A percentile compares a stretch with the other conserved stretches of the same genome.
Conservation (phyloP, 306 rosid genomes). For the Casuarina glauca region DNA sequence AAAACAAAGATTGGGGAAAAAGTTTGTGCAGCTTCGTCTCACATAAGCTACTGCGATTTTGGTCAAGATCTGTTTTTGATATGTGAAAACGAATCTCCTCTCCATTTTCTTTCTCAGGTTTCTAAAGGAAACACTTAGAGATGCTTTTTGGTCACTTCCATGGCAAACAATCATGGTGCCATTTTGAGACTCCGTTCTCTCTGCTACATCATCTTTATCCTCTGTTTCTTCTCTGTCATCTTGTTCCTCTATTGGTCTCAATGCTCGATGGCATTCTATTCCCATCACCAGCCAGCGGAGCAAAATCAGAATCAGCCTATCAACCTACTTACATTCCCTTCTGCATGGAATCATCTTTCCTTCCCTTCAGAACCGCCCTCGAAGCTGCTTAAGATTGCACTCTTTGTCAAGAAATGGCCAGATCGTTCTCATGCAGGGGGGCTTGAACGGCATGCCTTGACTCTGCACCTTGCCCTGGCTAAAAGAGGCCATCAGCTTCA, state of each 20-base stretch:
- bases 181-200: conserved; percentile 38
- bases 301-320: conserved; percentile 34
- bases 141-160: conserved; percentile 26
- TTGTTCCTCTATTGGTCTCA: conserved; percentile 49
- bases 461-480: conserved; percentile 74
- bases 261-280: conserved; percentile 36
- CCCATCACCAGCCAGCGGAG: conserved; percentile 36
- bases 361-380: conserved; percentile 48
- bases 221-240: conserved; percentile 43
- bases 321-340: conserved; percentile 56
- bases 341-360: conserved; percentile 58
- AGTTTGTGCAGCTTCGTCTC: not conserved
- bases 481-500: conserved; percentile 75
- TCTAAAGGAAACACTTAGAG: not conserved
- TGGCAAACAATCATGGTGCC: conserved; percentile 45
- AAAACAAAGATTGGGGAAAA: not conserved
- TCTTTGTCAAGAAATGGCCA: conserved; percentile 83
- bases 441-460: conserved; percentile 74
- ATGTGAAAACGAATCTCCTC: not conserved
- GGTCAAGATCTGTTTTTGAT: not conserved
- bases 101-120: not conserved
- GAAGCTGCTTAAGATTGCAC: conserved; percentile 58
- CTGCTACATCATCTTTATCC: conserved; percentile 31
- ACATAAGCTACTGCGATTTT: not conserved
- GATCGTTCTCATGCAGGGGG: conserved; percentile 63